Conservation (phyloP, 2,329 filamentous ascomycete genomes). For the Chlorencoelia australis region DNA sequence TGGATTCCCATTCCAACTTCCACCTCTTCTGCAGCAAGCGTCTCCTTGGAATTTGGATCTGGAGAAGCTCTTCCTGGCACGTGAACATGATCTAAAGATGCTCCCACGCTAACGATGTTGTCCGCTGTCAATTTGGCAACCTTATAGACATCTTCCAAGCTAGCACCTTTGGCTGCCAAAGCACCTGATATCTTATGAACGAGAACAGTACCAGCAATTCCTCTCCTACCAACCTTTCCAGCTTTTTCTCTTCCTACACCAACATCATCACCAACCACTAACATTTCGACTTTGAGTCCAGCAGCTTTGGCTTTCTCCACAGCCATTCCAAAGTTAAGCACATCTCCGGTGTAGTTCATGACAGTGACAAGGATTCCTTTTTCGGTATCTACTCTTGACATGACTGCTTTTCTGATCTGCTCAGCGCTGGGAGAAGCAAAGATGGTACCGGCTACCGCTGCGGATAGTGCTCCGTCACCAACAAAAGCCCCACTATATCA, state of each 20-base stretch:
- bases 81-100: conserved; percentile 83
- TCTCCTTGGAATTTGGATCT: conserved; percentile 44
- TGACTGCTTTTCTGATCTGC: conserved; percentile 70
- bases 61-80: conserved; percentile 63
- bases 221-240: conserved; percentile 85
- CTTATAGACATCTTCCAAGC: conserved; percentile 59
- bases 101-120: conserved; percentile 78
- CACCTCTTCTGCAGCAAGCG: conserved; percentile 44
- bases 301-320: conserved; percentile 83
- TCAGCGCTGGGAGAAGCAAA: conserved; percentile 75
- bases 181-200: conserved; percentile 88
- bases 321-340: conserved; percentile 88
- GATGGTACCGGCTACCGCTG: conserved; percentile 77
- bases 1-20: conserved; percentile 67
- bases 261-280: conserved; percentile 85
- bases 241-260: conserved; percentile 72
- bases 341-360: conserved; percentile 89
- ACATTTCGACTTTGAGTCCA: conserved; percentile 73
- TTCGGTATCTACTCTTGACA: conserved; percentile 58
- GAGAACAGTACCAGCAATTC: conserved; percentile 83
- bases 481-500: conserved; percentile 76
- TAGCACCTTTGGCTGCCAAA: conserved; percentile 59
- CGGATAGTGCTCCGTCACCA: conserved; percentile 68
- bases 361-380: conserved; percentile 80
- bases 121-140: conserved; percentile 62